Evolutionary conservation across 2,329 filamentous ascomycete species (phyloP), one percentile per base, ranked within the genome.

Genomic region (Rutstroemia sp.): DNA sequence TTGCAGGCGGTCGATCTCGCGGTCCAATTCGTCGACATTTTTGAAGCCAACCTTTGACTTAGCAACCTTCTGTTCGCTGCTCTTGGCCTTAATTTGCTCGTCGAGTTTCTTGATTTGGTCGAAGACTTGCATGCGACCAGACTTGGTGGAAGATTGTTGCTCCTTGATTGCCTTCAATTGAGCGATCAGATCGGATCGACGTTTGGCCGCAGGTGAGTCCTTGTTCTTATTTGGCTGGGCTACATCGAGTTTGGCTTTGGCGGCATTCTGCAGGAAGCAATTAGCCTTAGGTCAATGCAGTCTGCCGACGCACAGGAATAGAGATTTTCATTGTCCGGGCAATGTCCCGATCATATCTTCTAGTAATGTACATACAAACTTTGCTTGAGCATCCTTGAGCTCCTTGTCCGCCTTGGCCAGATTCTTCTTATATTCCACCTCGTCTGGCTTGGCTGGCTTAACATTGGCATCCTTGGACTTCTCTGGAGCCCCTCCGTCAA

Each of bases 91-190:
- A 68, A 99, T 78, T 71, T 91, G 88, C 70, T 92, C 87, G 66
- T 97, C 92, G 58, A 96, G 83, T 64, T 86, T 85, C 81, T 94
- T 95, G 76, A 96, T 88, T 76, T 95, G 89, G 68, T 96, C 92
- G 67, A 89, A 81, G 72, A 92, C 86, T 69, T 81, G 79, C 65
- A 80, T 82, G 56, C 92, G 88, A 54, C 87, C 84, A 58, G 84
- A 82, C 80, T 99, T 99, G 77, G 89, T 88, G 58, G 83, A 86
- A 64, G 86, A 86, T 76, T 97, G 94, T 76, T 94, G 87, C 72
- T 86, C 81, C 61, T 89, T 87, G 73, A 99, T 96, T 64, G 87
- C 81, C 70, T 86, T 87, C 67, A 91, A 81, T 75, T 97, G 83
- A 54, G 83, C 77, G 67, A 90, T 87, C 63, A 97, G 84, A 73